These are phyloP conservation scores for Flaveria sonorensis DNA, from an alignment of 129 eudicot species.

Conservation along the genomic window DNA sequence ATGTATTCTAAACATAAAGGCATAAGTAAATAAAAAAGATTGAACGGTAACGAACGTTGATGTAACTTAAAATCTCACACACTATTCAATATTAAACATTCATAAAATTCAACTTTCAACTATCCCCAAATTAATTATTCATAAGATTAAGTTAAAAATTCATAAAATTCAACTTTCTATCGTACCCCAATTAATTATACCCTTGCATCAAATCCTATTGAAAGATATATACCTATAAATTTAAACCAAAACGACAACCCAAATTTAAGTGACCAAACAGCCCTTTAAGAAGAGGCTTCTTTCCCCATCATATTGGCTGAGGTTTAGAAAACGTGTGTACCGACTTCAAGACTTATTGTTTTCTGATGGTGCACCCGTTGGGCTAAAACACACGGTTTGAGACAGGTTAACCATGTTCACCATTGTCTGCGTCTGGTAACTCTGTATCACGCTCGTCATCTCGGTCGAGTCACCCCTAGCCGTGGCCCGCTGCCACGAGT, in stretches of 20 bases:
- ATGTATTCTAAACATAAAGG: too few species aligned
- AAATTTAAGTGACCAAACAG: not conserved
- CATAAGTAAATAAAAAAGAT: too few species aligned
- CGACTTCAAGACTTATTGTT: too few species aligned
- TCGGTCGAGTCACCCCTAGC: constrained; percentile 73
- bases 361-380: too few species aligned
- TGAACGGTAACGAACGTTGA: not conserved
- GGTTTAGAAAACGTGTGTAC: constrained; percentile 18
- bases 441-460: constrained; percentile 42
- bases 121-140: too few species aligned
- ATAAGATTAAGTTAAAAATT: not conserved
- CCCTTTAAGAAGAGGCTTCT: not conserved
- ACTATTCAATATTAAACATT: not conserved
- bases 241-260: not conserved
- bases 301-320: constrained; percentile 42
- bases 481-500: constrained; percentile 94
- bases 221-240: not conserved
- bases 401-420: constrained; percentile 69
- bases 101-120: not conserved
- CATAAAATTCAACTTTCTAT: not conserved
- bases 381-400: constrained; percentile 57
- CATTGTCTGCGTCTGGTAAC: constrained; percentile 78
- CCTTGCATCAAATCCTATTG: constrained; percentile 1
- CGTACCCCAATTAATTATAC: not conserved
- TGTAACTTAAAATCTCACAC: not conserved